These are phyloP conservation scores for Xylaria multiplex DNA, from an alignment of 2,329 filamentous ascomycete genomes.

Conservation along the genomic window DNA sequence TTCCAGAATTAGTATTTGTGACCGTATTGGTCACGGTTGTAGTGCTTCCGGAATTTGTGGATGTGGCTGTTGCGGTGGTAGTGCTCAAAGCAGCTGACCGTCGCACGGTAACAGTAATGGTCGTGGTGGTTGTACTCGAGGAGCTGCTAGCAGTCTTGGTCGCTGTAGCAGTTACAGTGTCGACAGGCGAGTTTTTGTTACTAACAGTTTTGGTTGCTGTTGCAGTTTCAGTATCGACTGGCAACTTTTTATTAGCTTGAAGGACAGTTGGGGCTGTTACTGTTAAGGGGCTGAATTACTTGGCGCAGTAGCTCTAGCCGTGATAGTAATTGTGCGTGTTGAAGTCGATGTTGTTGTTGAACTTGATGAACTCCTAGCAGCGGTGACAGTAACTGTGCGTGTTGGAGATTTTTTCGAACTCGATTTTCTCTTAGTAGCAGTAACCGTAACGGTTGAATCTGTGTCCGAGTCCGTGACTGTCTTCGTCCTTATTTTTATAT, in stretches of 20 bases:
- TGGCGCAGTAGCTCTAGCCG: background rate
- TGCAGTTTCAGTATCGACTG: slow-evolving; percentile 16
- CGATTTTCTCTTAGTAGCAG: background rate
- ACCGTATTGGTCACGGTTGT: slow-evolving; percentile 2
- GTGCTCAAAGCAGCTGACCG: background rate
- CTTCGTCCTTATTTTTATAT: slow-evolving; percentile 9
- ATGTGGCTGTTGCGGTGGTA: background rate
- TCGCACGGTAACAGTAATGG: slow-evolving; percentile 13
- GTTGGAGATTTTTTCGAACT: background rate
- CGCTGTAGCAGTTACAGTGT: slow-evolving; percentile 21
- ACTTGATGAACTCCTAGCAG: background rate
- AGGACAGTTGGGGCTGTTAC: background rate
- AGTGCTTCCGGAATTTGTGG: background rate
- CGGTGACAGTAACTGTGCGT: slow-evolving; percentile 17
- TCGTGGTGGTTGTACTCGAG: slow-evolving; percentile 23
- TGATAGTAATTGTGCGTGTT: slow-evolving; percentile 22
- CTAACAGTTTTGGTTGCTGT: slow-evolving; percentile 11
- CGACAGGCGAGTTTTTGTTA: background rate
- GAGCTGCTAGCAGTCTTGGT: slow-evolving; percentile 7
- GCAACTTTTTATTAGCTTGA: slow-evolving; percentile 19
- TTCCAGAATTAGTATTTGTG: background rate
- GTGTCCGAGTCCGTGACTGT: slow-evolving; percentile 13
- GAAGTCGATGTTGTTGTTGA: slow-evolving; percentile 1
- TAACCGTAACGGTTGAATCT: slow-evolving; percentile 11
- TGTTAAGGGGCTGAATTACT: slow-evolving; percentile 16